Evolutionary conservation across 2,329 filamentous ascomycete genomes (phyloP), one percentile per base, ranked within the genome.

Genomic region (Stemphylium lycopersici): DNA sequence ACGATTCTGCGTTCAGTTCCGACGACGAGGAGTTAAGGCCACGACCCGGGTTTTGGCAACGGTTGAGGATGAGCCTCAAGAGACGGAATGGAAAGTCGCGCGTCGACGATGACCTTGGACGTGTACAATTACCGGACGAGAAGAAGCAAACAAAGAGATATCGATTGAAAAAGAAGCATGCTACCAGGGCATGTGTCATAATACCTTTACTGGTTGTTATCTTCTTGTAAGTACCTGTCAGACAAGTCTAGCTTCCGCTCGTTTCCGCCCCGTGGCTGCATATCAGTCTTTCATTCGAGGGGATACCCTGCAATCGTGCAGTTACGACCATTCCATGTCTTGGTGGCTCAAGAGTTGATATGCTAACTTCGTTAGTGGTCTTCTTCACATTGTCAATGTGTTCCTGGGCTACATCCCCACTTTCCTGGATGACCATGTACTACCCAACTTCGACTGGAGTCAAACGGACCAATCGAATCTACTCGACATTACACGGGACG

Each of bases 401-500:
- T 43, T 73, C n/a, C 56, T 77, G 24, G 69, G 73, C 10, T 66
- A 76, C 15, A 64, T 76, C 3, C 69, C 71, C 6, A 31, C 76
- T 3, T 53, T 79, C 20, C 76, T 70, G 67, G 74, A 78, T 34
- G 62, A 73, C 6, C 59, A 74, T 12, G 58, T 68, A 16, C 57
- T 69, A 15, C 56, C 64, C 13, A 73, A 73, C 47, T 65, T 76
- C 12, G 66, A 74, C 38, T 84, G 80, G 80, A 77, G 73, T 32
- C 66, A 72, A 22, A 64, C 71, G 8, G 72, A 75, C 31, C 63
- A 77, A 18, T 55, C 67, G 5, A 67, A 70, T 37, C 77, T 81
- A 0, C 77, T 80, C 1, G 80, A 83, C 62, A 74, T 80, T 57
- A 83, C 81, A 3, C 77, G 76, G 18, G 80, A 81, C 43, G 77